These are phyloP conservation scores for Umbilicus rupestris DNA, from an alignment of 164 flowering plant species.

Conservation along the genomic window DNA sequence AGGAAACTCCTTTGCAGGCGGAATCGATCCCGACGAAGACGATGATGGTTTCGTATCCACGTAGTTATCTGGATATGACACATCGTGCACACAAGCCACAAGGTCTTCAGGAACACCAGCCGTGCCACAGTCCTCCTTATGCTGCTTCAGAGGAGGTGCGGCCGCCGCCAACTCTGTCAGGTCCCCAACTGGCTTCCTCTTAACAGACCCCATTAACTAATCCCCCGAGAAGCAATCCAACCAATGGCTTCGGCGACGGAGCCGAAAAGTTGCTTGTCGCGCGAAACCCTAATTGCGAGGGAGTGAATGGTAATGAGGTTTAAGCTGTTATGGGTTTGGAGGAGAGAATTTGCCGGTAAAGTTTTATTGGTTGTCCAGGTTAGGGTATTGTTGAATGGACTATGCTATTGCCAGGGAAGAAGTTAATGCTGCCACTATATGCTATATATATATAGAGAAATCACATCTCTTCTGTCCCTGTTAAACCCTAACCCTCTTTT, in stretches of 20 bases:
- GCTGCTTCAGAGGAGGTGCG: slow-evolving; percentile 30
- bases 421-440: too few species aligned
- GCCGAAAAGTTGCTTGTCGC: too few species aligned
- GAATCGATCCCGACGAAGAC: slow-evolving; percentile 14
- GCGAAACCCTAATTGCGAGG: too few species aligned
- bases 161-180: slow-evolving; percentile 15
- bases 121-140: slow-evolving; percentile 19
- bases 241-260: too few species aligned
- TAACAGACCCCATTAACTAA: slow-evolving; percentile 37
- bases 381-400: too few species aligned
- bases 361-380: not conserved
- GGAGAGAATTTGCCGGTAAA: not conserved
- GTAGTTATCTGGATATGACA: slow-evolving; percentile 69
- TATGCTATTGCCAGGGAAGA: too few species aligned
- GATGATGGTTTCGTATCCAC: slow-evolving; percentile 14
- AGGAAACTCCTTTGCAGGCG: slow-evolving; percentile 76
- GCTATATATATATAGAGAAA: too few species aligned
- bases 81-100: slow-evolving; percentile 73
- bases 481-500: too few species aligned
- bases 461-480: too few species aligned
- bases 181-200: slow-evolving; percentile 49
- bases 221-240: not conserved
- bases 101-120: slow-evolving; percentile 22
- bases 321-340: too few species aligned
- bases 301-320: too few species aligned